Base-by-base conservation (phyloP, 2,329 filamentous ascomycete species). In the Penicillium sp. region DNA sequence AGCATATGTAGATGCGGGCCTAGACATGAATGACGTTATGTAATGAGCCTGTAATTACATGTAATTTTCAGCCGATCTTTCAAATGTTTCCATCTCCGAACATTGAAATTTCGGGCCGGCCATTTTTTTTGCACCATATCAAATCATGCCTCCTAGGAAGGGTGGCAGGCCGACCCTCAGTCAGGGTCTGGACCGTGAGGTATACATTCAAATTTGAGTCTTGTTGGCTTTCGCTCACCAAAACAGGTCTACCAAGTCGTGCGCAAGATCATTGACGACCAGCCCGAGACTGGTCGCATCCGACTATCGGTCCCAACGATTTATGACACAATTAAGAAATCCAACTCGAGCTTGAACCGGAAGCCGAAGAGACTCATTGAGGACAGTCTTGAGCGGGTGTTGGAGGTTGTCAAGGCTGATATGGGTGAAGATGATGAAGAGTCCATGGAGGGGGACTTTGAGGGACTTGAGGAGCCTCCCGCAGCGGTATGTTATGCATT, bases 341-440 rank as follows among this genome's bases (percentile, higher is more conserved):
- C 91, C 14, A 97, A 97, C 71, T 96, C 91, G 0, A 91, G 88
- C 50, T 75, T 97, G 22, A 90, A 89, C 60, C 82, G 94, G 22
- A 86, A 89, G 62, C 91, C 90, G 37, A 96, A 94, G 73, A 87
- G 86, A 58, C 80, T 88, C 0, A 77, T 97, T 1, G 90, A 96
- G 71, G 89, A 94, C 60, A 88, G 89, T 35, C 90, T 97, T 60
- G 91, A 96, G 59, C 82, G 90, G 8, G 90, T 92, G 0, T 77
- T 97, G 16, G 83, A 87, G 8, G 84, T 91, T 17, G 78, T 93
- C 5, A 88, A 86, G 53, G 77, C 80, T 61, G 84, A 90, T 62
- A 82, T 86, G 57, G 81, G 78, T 44, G 81, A 83, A 25, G 83
- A 81, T 49, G 79, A 81, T 49, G 75, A 73, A 44, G 79, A 81